These are phyloP conservation scores for Lablab purpureus DNA, from an alignment of 306 rosid genomes.

Conservation along the genomic window DNA sequence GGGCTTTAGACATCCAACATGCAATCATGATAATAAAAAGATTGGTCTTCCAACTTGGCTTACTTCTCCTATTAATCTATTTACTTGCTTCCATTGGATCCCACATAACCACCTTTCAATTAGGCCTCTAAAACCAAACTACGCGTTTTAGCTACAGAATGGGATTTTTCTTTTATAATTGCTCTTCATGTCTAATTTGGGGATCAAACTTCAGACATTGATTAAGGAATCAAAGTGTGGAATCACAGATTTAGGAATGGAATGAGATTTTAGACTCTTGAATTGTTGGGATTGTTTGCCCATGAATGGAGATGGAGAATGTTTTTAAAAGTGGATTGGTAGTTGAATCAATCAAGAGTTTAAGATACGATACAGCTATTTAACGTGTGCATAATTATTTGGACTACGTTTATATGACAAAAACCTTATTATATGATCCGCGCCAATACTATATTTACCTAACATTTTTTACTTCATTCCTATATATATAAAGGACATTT, in stretches of 20 bases:
- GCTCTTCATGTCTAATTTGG: no score
- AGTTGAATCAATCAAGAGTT: background rate
- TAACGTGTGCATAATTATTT: background rate
- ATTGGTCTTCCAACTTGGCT: slow-evolving; percentile 45
- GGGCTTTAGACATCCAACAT: slow-evolving; percentile 44
- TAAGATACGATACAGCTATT: no score
- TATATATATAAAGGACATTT: no score
- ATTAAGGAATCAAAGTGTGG: no score
- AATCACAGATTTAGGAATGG: slow-evolving; percentile 2
- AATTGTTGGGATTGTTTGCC: no score
- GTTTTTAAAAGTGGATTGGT: background rate
- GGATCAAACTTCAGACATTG: no score
- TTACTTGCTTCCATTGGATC: slow-evolving; percentile 28
- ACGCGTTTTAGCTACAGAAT: no score
- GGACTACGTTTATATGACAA: background rate
- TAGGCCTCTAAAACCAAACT: background rate
- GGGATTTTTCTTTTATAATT: no score
- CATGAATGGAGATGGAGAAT: background rate
- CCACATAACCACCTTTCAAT: slow-evolving; percentile 53
- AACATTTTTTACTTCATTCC: no score
- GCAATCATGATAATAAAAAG: slow-evolving; percentile 20
- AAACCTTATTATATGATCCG: no score
- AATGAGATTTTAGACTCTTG: background rate
- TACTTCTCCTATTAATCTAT: slow-evolving; percentile 39
- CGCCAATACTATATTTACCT: no score